Conservation (phyloP, 1,139 yeast species). For the Spathaspora sp. region DNA sequence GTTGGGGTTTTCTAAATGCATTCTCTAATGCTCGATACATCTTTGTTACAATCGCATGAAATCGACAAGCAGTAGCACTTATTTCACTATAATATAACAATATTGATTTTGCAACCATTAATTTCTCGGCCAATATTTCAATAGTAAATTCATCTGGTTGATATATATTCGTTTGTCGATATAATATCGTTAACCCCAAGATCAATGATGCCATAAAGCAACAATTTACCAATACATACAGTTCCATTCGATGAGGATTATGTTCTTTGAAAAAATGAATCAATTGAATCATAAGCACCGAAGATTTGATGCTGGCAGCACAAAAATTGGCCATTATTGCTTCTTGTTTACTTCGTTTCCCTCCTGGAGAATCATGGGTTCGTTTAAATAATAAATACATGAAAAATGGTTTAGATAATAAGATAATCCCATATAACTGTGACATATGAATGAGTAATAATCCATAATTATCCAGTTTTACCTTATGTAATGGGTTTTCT, state of each 20-base stretch:
- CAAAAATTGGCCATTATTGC: constrained; percentile 10
- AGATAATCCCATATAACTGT: constrained; percentile 37
- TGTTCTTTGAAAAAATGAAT: constrained; percentile 11
- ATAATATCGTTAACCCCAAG: constrained; percentile 9
- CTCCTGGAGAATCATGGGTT: background rate
- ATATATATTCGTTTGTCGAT: constrained; percentile 8
- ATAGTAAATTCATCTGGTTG: constrained; percentile 9
- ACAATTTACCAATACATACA: constrained; percentile 12
- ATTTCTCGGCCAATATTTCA: constrained; percentile 8
- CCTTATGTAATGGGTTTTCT: constrained; percentile 10
- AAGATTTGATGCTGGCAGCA: constrained; percentile 13
- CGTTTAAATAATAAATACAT: constrained; percentile 18
- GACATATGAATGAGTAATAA: constrained; percentile 33
- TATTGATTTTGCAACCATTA: constrained; percentile 9
- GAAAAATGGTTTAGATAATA: constrained; percentile 43
- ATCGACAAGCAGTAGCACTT: constrained; percentile 9
- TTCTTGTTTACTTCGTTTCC: constrained; percentile 6
- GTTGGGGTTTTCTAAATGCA: constrained; percentile 7
- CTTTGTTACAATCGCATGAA: constrained; percentile 9
- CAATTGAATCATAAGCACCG: constrained; percentile 13
- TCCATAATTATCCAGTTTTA: constrained; percentile 16
- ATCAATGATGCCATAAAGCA: constrained; percentile 13
- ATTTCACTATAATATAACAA: constrained; percentile 9
- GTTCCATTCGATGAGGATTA: constrained; percentile 12
- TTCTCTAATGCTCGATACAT: constrained; percentile 9